Base-by-base conservation (phyloP, 148 eudicot species). In the Chenopodium suecicum region DNA sequence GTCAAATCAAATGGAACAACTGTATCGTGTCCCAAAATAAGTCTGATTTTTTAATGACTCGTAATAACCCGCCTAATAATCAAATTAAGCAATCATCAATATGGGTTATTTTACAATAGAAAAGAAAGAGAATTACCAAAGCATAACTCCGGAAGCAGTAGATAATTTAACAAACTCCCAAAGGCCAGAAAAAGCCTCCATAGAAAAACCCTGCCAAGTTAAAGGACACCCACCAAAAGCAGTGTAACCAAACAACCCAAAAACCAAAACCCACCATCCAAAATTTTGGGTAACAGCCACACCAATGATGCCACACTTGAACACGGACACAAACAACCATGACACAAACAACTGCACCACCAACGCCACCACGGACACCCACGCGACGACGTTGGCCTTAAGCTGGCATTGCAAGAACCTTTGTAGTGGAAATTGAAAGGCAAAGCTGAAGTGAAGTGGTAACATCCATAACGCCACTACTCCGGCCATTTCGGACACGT, bases 401-500 rank as follows among this genome's bases (percentile, higher is more conserved):
- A 87, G 88, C 80, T 90, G 92, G 81, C 89, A 78, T 82, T 90
- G 92, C 10, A 90, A 25, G 78, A 88, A 90, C 83, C 92, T 81
- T 78, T 87, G 91, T 0, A 90, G 84, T 0, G 91, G 92, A 46
- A 87, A 90, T 73, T 88, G 91, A 41, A 90, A 82, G 1, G 86
- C 91, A 73, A 87, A 90, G 82, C 88, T 87, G 79, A 88, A 90
- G 77, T 88, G 91, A 14, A 88, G 82, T 0, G 91, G 91, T 5
- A 90, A 74, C 85, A 87, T 70, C 89, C 91, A 90, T 1, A 83
- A 0, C 2, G 86, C 27, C 25, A 85, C 90, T 12, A 46, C 56
- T 2, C 90, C 91, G 0, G 90, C 79, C 14, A 90, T 66, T 17
- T 90, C 92, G 0, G 92, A 84, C 29, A 90, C 86, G 27, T 73